Base-by-base conservation (phyloP, 176 grass and related monocot genomes). In the Oryza australiensis region DNA sequence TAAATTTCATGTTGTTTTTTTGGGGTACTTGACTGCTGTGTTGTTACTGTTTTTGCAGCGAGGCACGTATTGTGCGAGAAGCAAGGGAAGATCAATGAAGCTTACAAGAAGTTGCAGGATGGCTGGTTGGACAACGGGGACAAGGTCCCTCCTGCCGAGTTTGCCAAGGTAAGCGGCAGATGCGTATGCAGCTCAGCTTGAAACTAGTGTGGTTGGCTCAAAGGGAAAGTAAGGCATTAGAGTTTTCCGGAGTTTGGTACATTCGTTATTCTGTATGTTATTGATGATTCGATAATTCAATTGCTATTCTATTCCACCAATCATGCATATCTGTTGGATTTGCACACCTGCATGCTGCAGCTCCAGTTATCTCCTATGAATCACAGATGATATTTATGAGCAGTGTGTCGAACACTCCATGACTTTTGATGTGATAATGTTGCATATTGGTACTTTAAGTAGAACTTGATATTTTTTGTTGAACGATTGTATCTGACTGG, bases 31-130 rank as follows among this genome's bases (percentile, higher is more conserved):
- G 20, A 71, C 26, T 74, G 29, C 16, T 67, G 81, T 66, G 45
- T 27, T 91, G 12, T 42, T 74, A 22, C 28, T 75, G 3, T 24
- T 34, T 62, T 71, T 83, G 40, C 86, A 97, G 96, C 96, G 60
- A 90, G 96, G 72, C 96, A 98, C 37, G 83, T 95, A 3, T 62
- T 98, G 41, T 95, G 92, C 42, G 96, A 98, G 88, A 98, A 98
- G 79, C 96, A 98, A 86, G 92, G 93, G 41, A 98, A 95, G 85
- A 93, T 98, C 62, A 98, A 98, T 80, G 96, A 93, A 37, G 96
- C 96, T 8, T 98, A 95, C 85, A 98, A 98, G 78, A 98, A 98
- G 79, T 79, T 98, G 24, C 92, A 98, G 85, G 93, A 95, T 62
- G 92, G 92, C 62, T 98, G 90, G 96, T 64, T 98, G 81, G 78